Evolutionary conservation across 257 asterid species (phyloP), one percentile per base, ranked within the genome.

Genomic region (Solanum paucissectum): DNA sequence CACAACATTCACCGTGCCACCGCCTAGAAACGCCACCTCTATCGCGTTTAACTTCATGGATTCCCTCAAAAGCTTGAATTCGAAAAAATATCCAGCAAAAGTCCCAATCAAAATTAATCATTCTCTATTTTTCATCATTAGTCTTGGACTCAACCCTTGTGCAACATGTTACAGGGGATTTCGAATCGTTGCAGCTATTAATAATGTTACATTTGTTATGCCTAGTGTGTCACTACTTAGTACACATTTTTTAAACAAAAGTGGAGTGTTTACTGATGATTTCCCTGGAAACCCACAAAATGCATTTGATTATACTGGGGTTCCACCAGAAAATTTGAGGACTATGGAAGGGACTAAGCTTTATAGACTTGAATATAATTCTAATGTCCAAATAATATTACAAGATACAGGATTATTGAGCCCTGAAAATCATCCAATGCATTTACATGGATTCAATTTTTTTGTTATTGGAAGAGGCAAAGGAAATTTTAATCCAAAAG

Each of bases 381-480:
- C 96, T 10, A 90, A 90, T 83, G 95, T 93, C 9, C 94, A 94
- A 44, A 7, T 93, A 49, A 92, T 94, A 68, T 29, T 91, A 90
- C 96, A 92, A 71, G 95, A 92, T 23, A 94, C 96, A 1, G 94
- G 90, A 64, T 91, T 94, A 94, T 83, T 94, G 21, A 88, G 89
- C 37, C 93, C 95, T 21, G 95, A 92, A 84, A 91, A 77, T 60
- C 96, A 92, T 73, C 95, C 96, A 32, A 88, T 94, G 83, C 95
- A 94, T 91, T 89, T 94, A 73, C 96, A 94, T 4, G 96, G 96
- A 6, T 89, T 83, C 73, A 93, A 94, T 89, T 94, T 94, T 88
- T 93, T 91, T 74, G 91, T 49, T 37, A 88, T 93, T 42, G 94
- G 96, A 34, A 93, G 58, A 33, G 95, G 96, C 40, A 14, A 25